Conservation (phyloP, 2,329 filamentous ascomycete genomes). For the Phaeosphaeriaceae sp. region DNA sequence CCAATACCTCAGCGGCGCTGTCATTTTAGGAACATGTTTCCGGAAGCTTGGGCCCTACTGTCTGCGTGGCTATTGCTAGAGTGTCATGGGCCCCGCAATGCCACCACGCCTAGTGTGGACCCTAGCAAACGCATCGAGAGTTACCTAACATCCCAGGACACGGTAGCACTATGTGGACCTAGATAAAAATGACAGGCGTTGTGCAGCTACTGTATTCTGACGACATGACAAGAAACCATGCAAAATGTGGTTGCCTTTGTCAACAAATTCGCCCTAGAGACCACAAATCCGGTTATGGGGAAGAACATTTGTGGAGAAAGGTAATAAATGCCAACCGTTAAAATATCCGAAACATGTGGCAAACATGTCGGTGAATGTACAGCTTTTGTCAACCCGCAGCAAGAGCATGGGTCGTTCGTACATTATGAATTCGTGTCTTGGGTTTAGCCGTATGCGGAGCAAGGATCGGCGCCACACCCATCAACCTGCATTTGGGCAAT, state of each 20-base stretch:
- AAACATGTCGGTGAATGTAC: conserved; percentile 12
- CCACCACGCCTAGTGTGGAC: conserved; percentile 1
- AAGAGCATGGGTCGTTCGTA: conserved; percentile 22
- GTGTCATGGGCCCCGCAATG: conserved; percentile 14
- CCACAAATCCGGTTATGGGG: not conserved
- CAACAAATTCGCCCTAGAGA: not conserved
- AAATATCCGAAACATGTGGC: conserved; percentile 15
- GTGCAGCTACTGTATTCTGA: conserved; percentile 14
- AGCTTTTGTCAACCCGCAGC: conserved; percentile 11
- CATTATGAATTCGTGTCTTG: conserved; percentile 26
- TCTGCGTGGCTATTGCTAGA: conserved; percentile 11
- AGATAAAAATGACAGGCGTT: conserved; percentile 3
- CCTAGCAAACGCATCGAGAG: not conserved
- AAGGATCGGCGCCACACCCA: conserved; percentile 34
- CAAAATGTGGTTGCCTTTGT: conserved; percentile 2
- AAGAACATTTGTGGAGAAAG: not conserved
- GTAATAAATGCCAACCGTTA: conserved; percentile 7
- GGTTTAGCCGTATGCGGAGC: conserved; percentile 30
- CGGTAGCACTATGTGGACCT: conserved; percentile 14
- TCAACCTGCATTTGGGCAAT: conserved; percentile 23
- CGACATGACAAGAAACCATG: conserved; percentile 14
- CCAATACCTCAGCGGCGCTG: conserved; percentile 28
- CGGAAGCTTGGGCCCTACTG: conserved; percentile 18
- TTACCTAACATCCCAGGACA: conserved; percentile 3
- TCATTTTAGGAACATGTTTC: conserved; percentile 14